Evolutionary conservation across 345 rosid species (phyloP).

Genomic region (Ailanthus altissimus): DNA sequence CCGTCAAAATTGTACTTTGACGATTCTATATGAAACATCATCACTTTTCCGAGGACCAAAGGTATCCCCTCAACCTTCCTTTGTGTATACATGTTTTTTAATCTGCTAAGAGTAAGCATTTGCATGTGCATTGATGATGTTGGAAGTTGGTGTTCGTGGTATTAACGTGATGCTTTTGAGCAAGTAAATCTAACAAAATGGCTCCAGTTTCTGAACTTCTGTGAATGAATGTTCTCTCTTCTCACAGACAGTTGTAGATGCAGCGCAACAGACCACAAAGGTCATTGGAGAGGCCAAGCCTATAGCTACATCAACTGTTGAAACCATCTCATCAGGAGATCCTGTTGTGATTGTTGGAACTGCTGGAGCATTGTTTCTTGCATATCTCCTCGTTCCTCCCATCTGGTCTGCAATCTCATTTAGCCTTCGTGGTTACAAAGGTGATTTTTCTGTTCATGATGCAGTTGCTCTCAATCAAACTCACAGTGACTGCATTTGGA

Average conservation of each 20-base stretch:
- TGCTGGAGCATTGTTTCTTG: constrained; percentile 63
- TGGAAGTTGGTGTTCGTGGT: no score
- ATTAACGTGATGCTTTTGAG: no score
- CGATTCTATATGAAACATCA: not conserved
- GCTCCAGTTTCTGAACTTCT: not conserved
- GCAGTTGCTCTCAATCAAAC: not conserved
- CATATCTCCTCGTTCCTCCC: constrained; percentile 77
- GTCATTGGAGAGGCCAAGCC: constrained; percentile 78
- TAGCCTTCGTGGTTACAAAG: constrained; percentile 86
- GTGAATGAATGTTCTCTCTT: constrained; percentile 2
- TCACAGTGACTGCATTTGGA: not conserved
- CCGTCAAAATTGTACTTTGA: not conserved
- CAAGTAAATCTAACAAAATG: no score
- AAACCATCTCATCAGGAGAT: constrained; percentile 69
- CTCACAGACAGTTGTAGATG: constrained; percentile 76
- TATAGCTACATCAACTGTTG: constrained; percentile 74
- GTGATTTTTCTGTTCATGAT: constrained; percentile 34
- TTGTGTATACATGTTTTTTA: not conserved
- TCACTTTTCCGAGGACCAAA: not conserved
- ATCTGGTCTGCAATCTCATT: constrained; percentile 73
- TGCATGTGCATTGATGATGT: no score
- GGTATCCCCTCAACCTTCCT: not conserved
- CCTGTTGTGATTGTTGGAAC: constrained; percentile 71
- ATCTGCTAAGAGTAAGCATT: not conserved
- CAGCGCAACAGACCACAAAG: constrained; percentile 64